phyloP scores from a whole-genome alignment of 164 flowering plant species.

The Piper longum region DNA sequence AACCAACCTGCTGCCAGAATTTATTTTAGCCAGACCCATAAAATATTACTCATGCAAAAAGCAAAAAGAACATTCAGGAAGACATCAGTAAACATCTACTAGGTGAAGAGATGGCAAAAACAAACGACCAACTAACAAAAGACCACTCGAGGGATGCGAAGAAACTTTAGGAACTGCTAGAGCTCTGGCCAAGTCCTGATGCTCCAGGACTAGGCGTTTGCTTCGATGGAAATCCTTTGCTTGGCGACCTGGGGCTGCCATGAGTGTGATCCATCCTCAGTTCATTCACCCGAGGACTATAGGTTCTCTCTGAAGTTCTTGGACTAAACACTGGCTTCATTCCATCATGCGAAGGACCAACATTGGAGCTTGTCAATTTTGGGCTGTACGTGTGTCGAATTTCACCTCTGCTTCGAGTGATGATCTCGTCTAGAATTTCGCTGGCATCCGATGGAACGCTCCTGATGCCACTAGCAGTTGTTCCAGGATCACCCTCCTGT shows the following conservation, averaged over 20 bases:
- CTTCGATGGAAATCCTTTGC: constrained; percentile 20
- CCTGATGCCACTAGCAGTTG: constrained; percentile 9
- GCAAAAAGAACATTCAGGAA: no score
- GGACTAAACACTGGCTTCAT: constrained; percentile 41
- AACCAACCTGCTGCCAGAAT: no score
- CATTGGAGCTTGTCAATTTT: constrained; percentile 54
- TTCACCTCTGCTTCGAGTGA: constrained; percentile 91
- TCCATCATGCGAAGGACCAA: constrained; percentile 25
- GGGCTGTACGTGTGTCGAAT: constrained; percentile 61
- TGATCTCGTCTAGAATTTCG: constrained; percentile 68
- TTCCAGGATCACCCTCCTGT: constrained; percentile 42
- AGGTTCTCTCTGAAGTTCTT: constrained; percentile 19
- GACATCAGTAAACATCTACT: background rate
- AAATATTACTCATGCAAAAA: no score
- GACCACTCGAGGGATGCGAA: constrained; percentile 37
- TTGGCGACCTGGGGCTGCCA: constrained; percentile 20
- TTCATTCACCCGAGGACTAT: constrained; percentile 38
- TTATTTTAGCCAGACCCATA: no score
- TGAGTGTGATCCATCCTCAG: constrained; percentile 14
- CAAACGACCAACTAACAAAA: constrained; percentile 4
- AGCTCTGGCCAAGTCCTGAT: constrained; percentile 35
- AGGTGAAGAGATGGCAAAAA: background rate
- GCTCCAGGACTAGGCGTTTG: constrained; percentile 49
- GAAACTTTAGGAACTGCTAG: constrained; percentile 16
- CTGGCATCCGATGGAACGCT: constrained; percentile 26